These are phyloP conservation scores for Aspergillus sp. DNA, from an alignment of 2,329 filamentous ascomycete species.

Conservation along the genomic window DNA sequence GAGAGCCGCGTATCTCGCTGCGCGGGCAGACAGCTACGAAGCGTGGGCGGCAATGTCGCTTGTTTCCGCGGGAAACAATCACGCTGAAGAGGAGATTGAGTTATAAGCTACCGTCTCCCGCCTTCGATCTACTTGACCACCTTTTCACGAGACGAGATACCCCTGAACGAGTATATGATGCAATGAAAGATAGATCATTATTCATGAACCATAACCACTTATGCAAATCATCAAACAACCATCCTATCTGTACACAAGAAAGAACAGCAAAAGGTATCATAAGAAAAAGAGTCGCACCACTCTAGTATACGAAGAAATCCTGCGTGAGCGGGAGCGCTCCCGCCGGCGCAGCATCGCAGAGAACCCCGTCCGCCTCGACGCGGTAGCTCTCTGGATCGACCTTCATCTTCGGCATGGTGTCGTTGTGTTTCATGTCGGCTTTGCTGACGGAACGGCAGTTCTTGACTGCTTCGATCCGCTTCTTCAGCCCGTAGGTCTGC, in stretches of 20 bases:
- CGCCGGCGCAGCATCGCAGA: slow-evolving; percentile 71
- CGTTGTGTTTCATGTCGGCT: slow-evolving; percentile 87
- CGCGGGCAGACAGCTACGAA: slow-evolving; percentile 39
- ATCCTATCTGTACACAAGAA: slow-evolving; percentile 4
- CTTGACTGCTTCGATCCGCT: slow-evolving; percentile 75
- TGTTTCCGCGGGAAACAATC: slow-evolving; percentile 43
- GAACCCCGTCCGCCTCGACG: slow-evolving; percentile 78
- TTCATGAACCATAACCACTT: not conserved
- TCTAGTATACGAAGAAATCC: slow-evolving; percentile 30
- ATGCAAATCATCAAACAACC: not conserved
- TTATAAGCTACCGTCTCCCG: slow-evolving; percentile 14
- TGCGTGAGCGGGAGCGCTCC: slow-evolving; percentile 72
- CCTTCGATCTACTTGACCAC: too few relatives aligned
- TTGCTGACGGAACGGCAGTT: slow-evolving; percentile 74
- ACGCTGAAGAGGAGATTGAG: slow-evolving; percentile 42
- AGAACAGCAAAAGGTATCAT: slow-evolving; percentile 1
- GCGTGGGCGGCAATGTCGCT: slow-evolving; percentile 43
- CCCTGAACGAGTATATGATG: not conserved
- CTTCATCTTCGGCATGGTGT: slow-evolving; percentile 77
- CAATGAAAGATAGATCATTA: not conserved
- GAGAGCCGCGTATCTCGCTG: slow-evolving; percentile 40
- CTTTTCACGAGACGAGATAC: too few relatives aligned
- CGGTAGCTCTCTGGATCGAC: slow-evolving; percentile 89
- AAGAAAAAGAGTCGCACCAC: not conserved
- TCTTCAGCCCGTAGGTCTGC: slow-evolving; percentile 70